Base-by-base conservation (phyloP, 2,329 filamentous ascomycete species). In the Alternaria arbusti region DNA sequence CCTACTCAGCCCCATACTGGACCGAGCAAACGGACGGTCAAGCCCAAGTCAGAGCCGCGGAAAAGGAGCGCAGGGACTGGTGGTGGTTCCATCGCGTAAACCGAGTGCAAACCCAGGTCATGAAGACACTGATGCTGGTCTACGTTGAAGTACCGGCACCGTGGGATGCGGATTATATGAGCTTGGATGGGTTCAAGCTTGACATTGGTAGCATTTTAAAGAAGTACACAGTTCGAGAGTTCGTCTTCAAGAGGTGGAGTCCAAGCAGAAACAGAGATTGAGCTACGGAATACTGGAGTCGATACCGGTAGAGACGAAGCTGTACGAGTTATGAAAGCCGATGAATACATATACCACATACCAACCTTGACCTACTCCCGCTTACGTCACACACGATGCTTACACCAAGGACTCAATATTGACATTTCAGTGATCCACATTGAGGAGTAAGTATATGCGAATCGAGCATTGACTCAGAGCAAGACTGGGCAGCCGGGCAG, bases 71-170 rank as follows among this genome's bases (percentile, higher is more conserved):
- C 47, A 85, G 83, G 72, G 85, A 87, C 13, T 96, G 93, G 93
- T 88, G 90, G 74, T 94, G 91, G 91, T 83, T 98, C 54, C 95
- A 97, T 81, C 91, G 92, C 49, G 87, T 97, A 47, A 96, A 97
- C 69, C 88, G 96, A 9, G 94, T 98, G 15, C 89, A 98, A 71
- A 90, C 90, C 1, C 93, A 97, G 72, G 96, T 97, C 6, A 88
- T 91, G 76, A 99, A 99, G 85, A 97, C 90, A 52, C 79, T 99
- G 69, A 89, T 98, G 40, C 79, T 99, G 30, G 90, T 92, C 44
- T 99, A 97, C 75, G 94, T 99, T 12, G 94, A 98, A 68, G 86
- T 99, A 6, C 96, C 96, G 3, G 86, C 90, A 4, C 91, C 92
- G 1, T 73, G 84, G 15, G 81, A 82, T 50, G 81, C 82, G 3